Evolutionary conservation across 371 early-diverging fungal genomes (phyloP), one percentile per base, ranked within the genome.

Genomic region (Rhizopus microsporus): DNA sequence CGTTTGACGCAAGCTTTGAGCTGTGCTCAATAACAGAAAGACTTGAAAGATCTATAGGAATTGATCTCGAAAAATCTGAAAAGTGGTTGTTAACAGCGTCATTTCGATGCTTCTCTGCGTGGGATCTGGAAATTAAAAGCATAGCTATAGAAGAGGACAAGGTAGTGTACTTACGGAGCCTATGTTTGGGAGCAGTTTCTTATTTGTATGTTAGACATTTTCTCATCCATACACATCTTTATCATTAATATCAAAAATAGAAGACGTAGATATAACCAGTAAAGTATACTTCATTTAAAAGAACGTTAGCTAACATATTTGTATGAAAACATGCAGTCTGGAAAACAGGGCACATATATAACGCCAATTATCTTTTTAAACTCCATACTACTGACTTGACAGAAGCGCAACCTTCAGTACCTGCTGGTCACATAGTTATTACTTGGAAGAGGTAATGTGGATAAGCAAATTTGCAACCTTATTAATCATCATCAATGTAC

Each of bases 1-100:
- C 83, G 9, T 84, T 86, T 59, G 82, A 80, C 51, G 62, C 60
- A 3, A 60, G 56, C 37, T 86, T 78, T 58, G 69, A 72, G 48
- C 30, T 74, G 23, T 63, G 66, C 50, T 64, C 68, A 3, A 65
- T 69, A 30, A 69, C 63, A 32, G 72, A 74, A 31, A 56, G 58
- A 16, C n/a, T 51, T 5, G n/a, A 60, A 47, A 35, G 48, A 13
- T 54, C 72, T 3, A 44, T 77, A 5, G 57, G 74, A 0, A 72
- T 77, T 46, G 57, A 57, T 16, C 53, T 72, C 17, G 65, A 53
- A 35, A 62, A 62, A 62, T 57, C 61, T 1, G 80, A 79, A 46
- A 58, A 57, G 39, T 74, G 74, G 69, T 59, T 71, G 5, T 45
- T 84, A n/a, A 60, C 65, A 12, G 70, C 71, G 5, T 62, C 74